Evolutionary conservation across 176 grass and related monocot genomes (phyloP).

Genomic region (Melocanna baccifera): DNA sequence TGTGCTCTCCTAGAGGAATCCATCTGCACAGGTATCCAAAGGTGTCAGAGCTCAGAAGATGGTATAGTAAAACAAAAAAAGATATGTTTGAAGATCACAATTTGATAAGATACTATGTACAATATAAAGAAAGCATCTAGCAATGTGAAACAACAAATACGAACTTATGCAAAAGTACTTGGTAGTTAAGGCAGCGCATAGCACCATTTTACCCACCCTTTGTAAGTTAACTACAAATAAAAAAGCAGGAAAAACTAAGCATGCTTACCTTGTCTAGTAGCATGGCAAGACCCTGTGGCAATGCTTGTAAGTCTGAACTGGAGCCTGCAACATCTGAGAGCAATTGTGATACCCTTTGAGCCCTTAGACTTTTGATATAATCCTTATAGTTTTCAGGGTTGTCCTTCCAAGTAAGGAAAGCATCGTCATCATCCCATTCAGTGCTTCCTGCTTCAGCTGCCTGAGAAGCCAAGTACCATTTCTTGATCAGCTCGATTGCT

Average conservation of each 20-base stretch:
- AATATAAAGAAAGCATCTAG: background rate
- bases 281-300: constrained; percentile 71
- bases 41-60: background rate
- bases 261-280: constrained; percentile 78
- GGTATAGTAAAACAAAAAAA: background rate
- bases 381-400: constrained; percentile 67
- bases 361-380: constrained; percentile 66
- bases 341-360: constrained; percentile 60
- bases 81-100: background rate
- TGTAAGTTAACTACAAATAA: background rate
- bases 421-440: constrained; percentile 85
- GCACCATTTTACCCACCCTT: background rate
- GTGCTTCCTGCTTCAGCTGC: constrained; percentile 1
- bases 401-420: constrained; percentile 86
- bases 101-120: background rate
- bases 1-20: constrained; percentile 65
- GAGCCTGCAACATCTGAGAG: constrained; percentile 43
- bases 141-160: background rate
- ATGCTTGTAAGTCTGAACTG: constrained; percentile 60
- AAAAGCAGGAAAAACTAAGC: constrained; percentile 7
- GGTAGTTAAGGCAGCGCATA: background rate
- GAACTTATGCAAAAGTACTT: background rate
- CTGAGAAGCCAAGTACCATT: constrained; percentile 58
- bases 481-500: constrained; percentile 67
- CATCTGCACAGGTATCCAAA: constrained; percentile 64